Conservation (phyloP, 2,329 filamentous ascomycete species). For the Xylaria sp. region DNA sequence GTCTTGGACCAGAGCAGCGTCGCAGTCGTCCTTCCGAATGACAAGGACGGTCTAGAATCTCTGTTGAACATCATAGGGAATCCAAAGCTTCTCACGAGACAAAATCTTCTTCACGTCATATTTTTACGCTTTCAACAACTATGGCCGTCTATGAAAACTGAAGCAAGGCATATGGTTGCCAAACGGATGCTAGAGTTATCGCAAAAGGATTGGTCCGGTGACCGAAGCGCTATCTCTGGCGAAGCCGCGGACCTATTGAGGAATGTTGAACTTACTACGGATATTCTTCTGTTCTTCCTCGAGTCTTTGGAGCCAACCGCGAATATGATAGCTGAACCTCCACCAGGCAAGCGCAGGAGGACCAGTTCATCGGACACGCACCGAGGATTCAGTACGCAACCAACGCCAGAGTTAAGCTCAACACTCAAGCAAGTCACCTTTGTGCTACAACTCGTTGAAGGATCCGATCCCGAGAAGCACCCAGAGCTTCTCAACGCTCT, state of each 20-base stretch:
- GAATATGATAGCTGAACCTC: conserved; percentile 71
- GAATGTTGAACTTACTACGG: conserved; percentile 71
- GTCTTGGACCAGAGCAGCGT: conserved; percentile 49
- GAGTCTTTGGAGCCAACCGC: conserved; percentile 74
- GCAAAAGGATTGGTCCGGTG: conserved; percentile 46
- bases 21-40: conserved; percentile 57
- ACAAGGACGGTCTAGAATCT: conserved; percentile 53
- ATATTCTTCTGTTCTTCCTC: conserved; percentile 72
- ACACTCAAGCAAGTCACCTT: conserved; percentile 79
- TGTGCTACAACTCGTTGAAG: conserved; percentile 85
- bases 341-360: conserved; percentile 77
- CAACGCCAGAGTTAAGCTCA: conserved; percentile 66
- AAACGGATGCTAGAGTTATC: conserved; percentile 65
- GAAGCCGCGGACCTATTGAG: conserved; percentile 74
- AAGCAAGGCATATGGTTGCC: conserved; percentile 61
- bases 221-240: conserved; percentile 48
- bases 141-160: conserved; percentile 72
- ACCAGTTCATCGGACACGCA: conserved; percentile 73
- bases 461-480: conserved; percentile 73
- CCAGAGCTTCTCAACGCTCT: conserved; percentile 76
- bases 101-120: conserved; percentile 62
- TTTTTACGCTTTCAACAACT: conserved; percentile 72
- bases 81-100: conserved; percentile 45
- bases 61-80: conserved; percentile 52
- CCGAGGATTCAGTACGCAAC: conserved; percentile 60